phyloP scores from a whole-genome alignment of 108 stramenopile species.

The Mayamaea pseudoterrestris region DNA sequence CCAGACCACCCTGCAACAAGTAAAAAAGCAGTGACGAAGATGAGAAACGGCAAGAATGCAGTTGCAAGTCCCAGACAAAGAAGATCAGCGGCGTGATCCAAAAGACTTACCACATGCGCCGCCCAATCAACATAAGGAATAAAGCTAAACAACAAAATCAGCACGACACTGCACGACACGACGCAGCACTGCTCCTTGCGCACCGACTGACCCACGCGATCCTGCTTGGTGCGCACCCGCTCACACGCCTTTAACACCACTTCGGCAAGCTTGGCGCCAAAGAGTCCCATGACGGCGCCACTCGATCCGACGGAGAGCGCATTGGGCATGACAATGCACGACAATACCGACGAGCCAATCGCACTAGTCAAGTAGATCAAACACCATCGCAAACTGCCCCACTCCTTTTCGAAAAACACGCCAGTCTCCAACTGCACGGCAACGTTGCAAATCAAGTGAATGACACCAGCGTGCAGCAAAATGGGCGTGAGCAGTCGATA shows the following conservation, averaged over 20 bases:
- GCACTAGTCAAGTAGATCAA: constrained; percentile 57
- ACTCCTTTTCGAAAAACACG: constrained; percentile 72
- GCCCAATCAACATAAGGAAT: constrained; percentile 71
- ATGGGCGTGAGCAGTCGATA: constrained; percentile 69
- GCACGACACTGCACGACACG: constrained; percentile 42
- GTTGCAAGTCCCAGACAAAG: no score
- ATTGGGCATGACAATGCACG: constrained; percentile 54
- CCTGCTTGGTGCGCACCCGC: constrained; percentile 27
- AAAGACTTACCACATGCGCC: constrained; percentile 64
- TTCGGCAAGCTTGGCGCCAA: constrained; percentile 71
- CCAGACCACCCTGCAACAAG: no score
- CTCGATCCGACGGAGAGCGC: constrained; percentile 63
- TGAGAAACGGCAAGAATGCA: no score
- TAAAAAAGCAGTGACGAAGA: no score
- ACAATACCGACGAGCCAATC: constrained; percentile 43
- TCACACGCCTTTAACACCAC: constrained; percentile 52
- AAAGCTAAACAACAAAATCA: constrained; percentile 51
- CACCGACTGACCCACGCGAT: constrained; percentile 38
- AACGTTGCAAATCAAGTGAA: constrained; percentile 67
- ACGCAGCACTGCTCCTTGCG: constrained; percentile 55
- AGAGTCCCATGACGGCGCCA: constrained; percentile 78
- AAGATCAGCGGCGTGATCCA: no score
- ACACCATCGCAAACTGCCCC: constrained; percentile 58
- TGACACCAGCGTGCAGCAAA: constrained; percentile 69
- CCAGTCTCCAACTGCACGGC: constrained; percentile 67